Conservation (phyloP, 2,329 filamentous ascomycete species). For the Cladosporium oxysporum region DNA sequence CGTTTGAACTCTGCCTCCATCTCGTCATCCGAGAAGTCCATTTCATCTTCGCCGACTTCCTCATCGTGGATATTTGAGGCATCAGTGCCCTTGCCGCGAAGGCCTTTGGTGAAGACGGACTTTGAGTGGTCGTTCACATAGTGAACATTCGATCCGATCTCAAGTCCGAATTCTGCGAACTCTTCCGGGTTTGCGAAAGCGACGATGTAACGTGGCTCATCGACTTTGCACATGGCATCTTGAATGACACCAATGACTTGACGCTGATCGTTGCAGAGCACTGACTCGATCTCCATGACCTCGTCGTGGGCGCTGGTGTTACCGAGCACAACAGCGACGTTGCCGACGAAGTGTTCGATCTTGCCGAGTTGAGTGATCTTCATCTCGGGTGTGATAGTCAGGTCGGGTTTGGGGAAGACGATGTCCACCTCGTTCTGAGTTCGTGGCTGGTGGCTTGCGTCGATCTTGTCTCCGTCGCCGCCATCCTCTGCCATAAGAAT, state of each 20-base stretch:
- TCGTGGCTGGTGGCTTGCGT: slow-evolving; percentile 55
- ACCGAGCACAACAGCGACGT: slow-evolving; percentile 75
- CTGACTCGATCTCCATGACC: slow-evolving; percentile 80
- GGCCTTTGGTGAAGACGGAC: slow-evolving; percentile 79
- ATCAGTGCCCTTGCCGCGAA: slow-evolving; percentile 86
- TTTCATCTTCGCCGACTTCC: slow-evolving; percentile 79
- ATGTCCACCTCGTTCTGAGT: slow-evolving; percentile 78
- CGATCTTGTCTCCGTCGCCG: slow-evolving; percentile 64
- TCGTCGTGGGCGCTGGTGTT: slow-evolving; percentile 71
- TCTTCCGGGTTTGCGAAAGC: slow-evolving; percentile 69
- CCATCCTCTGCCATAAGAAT: slow-evolving; percentile 82
- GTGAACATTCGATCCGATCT: slow-evolving; percentile 70
- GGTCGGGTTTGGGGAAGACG: slow-evolving; percentile 65
- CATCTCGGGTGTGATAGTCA: slow-evolving; percentile 76
- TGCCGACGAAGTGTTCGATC: slow-evolving; percentile 77
- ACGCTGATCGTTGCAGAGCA: slow-evolving; percentile 76
- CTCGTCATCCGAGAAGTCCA: slow-evolving; percentile 96
- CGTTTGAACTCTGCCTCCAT: slow-evolving; percentile 65
- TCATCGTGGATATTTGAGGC: slow-evolving; percentile 95
- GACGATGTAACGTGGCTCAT: slow-evolving; percentile 83
- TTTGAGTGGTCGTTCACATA: slow-evolving; percentile 75
- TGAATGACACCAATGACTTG: slow-evolving; percentile 74
- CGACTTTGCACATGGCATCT: slow-evolving; percentile 55
- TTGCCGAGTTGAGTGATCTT: slow-evolving; percentile 73
- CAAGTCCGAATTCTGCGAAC: slow-evolving; percentile 66